Evolutionary conservation across 305 asterid species (phyloP).

Genomic region (Fraxinus baroniana): DNA sequence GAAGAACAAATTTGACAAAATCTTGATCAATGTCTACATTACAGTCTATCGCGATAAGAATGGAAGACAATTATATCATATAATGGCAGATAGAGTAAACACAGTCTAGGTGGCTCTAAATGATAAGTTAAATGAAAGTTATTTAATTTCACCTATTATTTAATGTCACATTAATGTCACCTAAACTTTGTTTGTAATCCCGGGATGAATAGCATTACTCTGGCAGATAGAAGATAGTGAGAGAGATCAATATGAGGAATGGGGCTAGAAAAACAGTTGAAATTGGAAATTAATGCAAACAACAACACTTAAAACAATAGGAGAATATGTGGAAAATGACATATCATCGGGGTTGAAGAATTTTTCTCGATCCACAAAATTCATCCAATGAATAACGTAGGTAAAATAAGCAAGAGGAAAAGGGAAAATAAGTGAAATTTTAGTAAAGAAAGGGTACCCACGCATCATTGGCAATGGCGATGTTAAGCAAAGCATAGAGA

Average conservation of each 20-base stretch:
- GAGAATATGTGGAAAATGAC: constrained; percentile 12
- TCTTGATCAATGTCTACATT: constrained; percentile 8
- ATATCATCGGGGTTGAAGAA: background rate
- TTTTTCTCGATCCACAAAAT: background rate
- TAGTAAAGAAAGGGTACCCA: constrained; percentile 24
- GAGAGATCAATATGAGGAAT: background rate
- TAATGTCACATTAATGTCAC: no score
- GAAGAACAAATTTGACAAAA: constrained; percentile 2
- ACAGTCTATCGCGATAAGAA: background rate
- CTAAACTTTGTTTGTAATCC: no score
- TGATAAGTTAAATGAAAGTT: no score
- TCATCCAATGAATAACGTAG: background rate
- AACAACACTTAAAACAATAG: background rate
- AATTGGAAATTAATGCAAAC: background rate
- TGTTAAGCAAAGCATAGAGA: constrained; percentile 83
- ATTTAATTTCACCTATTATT: no score
- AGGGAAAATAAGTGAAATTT: background rate
- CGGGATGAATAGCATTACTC: no score
- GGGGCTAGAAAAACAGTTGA: background rate
- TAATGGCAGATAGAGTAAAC: background rate
- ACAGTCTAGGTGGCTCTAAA: no score
- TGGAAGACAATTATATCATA: background rate
- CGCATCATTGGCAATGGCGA: constrained; percentile 70
- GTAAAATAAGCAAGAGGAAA: background rate
- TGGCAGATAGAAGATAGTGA: background rate